Conservation (phyloP, 805 yeast genomes). For the Maudiozyma pseudohumilis region DNA sequence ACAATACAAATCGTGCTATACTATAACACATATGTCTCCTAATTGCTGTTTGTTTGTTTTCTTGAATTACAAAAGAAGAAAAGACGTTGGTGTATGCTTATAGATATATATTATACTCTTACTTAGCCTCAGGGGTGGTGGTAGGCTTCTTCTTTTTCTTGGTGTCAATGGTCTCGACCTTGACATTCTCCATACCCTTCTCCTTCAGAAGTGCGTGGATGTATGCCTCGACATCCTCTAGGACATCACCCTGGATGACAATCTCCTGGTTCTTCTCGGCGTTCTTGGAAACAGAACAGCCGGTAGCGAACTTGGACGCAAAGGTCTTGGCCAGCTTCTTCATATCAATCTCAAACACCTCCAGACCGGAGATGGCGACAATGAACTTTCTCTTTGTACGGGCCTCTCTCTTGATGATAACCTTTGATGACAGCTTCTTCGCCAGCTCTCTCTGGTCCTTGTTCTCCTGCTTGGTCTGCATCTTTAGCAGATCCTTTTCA, state of each 20-base stretch:
- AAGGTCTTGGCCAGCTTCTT: constrained; percentile 86
- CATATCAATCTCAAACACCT: constrained; percentile 79
- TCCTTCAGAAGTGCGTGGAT: constrained; percentile 62
- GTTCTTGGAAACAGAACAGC: constrained; percentile 83
- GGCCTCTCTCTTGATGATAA: constrained; percentile 75
- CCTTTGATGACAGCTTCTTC: constrained; percentile 70
- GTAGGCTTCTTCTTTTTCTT: constrained; percentile 48
- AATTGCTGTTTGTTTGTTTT: no score
- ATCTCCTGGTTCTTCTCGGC: constrained; percentile 90
- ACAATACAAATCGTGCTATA: no score
- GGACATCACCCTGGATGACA: constrained; percentile 88
- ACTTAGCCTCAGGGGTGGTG: constrained; percentile 6
- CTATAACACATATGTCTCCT: no score
- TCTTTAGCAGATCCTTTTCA: constrained; percentile 70
- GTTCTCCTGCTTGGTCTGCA: constrained; percentile 77
- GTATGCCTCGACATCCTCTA: constrained; percentile 79
- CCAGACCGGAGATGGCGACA: constrained; percentile 78
- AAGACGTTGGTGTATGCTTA: no score
- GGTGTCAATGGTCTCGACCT: constrained; percentile 82
- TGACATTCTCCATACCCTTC: constrained; percentile 73
- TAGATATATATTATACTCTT: background rate
- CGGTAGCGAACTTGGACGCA: constrained; percentile 92
- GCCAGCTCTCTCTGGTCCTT: constrained; percentile 77
- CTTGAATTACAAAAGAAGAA: no score
- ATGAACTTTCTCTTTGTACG: constrained; percentile 84